Evolutionary conservation across 2,329 filamentous ascomycete genomes (phyloP), one percentile per base, ranked within the genome.

Genomic region (Colletotrichum phormii): DNA sequence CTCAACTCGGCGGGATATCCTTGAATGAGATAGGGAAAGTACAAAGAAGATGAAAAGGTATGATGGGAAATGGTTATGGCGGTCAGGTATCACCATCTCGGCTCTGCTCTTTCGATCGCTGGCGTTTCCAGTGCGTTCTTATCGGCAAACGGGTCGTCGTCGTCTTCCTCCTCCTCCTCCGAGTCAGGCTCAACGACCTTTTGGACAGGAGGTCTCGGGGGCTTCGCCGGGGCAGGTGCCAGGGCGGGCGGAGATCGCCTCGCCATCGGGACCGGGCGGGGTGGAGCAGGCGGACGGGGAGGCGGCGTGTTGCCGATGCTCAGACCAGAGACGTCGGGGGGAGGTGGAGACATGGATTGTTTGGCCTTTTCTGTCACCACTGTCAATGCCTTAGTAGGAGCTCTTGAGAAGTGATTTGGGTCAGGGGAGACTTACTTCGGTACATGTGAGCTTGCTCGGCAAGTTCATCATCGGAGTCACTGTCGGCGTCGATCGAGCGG

Each of bases 91-190:
- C 55, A 73, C 71, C 74, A 74, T 46, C 69, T 72, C 37, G 67
- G 74, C 65, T 74, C 72, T 42, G 33, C 54, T 24, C 59, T 72
- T 62, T 75, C 74, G 0, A 46, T 51, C 8, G 72, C 72, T 15
- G 74, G 74, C 37, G 72, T 75, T 49, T 74, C 53, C 4, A 94
- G 87, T 5, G 91, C 93, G 79, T 97, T 95, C 54, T 89, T 89
- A 80, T 98, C 95, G 4, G 93, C 94, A 81, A 98, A 98, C 0
- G 95, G 95, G 79, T 97, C 90, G 75, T 97, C 89, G n/a, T 95
- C 93, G 8, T 93, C 91, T 18, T 63, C 60, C 3, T 87, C 87
- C 13, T 87, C 87, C 13, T 91, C 89, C 18, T 87, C 88, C n/a
- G 86, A 37, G 86, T 83, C 46, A 81, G 81, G 75, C 79, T 83